A percentile compares a stretch with the other conserved stretches of the same genome.
These are phyloP conservation scores for Cladorrhinum sp. DNA, from an alignment of 2,329 filamentous ascomycete genomes.

Conservation along the genomic window DNA sequence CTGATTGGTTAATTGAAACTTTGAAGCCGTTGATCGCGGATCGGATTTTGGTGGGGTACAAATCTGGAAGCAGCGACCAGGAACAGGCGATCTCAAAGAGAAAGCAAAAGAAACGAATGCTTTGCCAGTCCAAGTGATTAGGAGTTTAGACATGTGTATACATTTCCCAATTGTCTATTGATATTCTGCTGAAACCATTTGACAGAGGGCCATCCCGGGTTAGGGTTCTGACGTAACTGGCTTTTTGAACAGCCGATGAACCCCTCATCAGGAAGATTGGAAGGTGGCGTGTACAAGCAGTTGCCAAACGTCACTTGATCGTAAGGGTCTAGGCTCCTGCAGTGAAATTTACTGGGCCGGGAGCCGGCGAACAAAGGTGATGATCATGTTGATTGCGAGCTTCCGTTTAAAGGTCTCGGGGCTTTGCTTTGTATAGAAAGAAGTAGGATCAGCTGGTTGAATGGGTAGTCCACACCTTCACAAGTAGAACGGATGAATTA, in stretches of 20 bases:
- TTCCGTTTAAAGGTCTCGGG: background rate
- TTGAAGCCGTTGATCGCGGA: background rate
- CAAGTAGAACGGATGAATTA: background rate
- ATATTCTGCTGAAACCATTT: too few relatives aligned
- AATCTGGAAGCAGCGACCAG: background rate
- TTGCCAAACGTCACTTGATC: conserved; percentile 13
- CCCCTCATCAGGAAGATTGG: background rate
- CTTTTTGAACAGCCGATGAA: background rate
- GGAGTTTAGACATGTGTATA: too few relatives aligned
- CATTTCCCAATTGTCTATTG: too few relatives aligned
- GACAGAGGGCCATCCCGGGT: background rate
- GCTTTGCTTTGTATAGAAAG: background rate
- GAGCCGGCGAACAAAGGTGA: background rate
- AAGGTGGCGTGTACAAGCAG: conserved; percentile 2
- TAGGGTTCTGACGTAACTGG: conserved; percentile 15
- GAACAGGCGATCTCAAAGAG: background rate
- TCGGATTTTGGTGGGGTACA: background rate
- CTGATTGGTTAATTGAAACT: conserved; percentile 21
- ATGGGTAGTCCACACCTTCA: too few relatives aligned
- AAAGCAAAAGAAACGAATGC: too few relatives aligned
- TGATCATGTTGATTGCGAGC: background rate
- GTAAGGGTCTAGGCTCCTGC: conserved; percentile 4
- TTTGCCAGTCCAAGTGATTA: too few relatives aligned
- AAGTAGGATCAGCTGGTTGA: background rate
- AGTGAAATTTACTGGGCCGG: background rate